These are phyloP conservation scores for Kalmusia sp. DNA, from an alignment of 2,329 filamentous ascomycete species.

Conservation along the genomic window DNA sequence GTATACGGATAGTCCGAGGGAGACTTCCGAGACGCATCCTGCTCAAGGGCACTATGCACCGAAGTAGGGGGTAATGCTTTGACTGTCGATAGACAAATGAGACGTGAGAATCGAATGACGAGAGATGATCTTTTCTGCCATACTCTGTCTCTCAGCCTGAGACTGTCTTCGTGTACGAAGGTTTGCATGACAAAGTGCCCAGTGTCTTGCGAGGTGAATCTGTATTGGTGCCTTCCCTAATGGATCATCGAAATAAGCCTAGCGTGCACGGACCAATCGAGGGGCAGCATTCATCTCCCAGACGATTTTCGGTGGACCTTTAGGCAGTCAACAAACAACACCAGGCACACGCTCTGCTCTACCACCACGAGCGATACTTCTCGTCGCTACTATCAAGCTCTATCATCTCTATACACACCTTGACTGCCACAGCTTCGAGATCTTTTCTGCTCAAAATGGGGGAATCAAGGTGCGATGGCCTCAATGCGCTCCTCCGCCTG, in stretches of 20 bases:
- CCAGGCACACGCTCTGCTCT: neutral
- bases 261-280: constrained; percentile 8
- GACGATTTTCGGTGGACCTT: constrained; percentile 7
- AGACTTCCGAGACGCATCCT: neutral
- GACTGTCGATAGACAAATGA: too few species aligned
- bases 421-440: neutral
- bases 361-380: neutral
- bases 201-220: neutral
- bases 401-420: neutral
- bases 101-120: neutral
- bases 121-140: too few species aligned
- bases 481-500: constrained; percentile 20
- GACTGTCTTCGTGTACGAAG: neutral
- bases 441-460: constrained; percentile 57
- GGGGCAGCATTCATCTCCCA: constrained; percentile 9
- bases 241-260: neutral
- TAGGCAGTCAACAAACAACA: constrained; percentile 12
- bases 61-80: constrained; percentile 13
- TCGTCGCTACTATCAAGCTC: neutral
- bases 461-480: constrained; percentile 64
- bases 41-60: constrained; percentile 28
- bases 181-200: too few species aligned
- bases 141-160: too few species aligned
- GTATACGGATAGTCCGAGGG: constrained; percentile 18
- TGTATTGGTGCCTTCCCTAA: constrained; percentile 16